Evolutionary conservation across 257 asterid species (phyloP).

Genomic region (Penstemon barbatus): DNA sequence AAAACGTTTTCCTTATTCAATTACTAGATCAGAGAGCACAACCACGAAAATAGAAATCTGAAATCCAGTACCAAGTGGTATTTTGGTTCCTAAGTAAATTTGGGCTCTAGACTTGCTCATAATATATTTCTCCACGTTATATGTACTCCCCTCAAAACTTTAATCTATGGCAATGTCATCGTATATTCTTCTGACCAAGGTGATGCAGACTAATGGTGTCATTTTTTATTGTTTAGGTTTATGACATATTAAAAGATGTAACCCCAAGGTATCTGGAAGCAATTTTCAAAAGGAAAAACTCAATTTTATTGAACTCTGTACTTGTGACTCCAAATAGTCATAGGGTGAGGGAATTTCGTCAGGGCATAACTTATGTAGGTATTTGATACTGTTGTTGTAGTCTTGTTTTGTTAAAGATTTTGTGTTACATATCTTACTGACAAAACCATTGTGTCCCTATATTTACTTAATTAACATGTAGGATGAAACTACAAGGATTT

Average conservation of each 20-base stretch:
- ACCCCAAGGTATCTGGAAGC: constrained; percentile 45
- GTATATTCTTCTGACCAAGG: not conserved
- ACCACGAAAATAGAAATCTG: no score
- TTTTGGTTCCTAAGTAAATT: no score
- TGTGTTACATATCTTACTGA: constrained; percentile 22
- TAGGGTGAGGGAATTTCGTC: constrained; percentile 86
- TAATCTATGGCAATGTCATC: not conserved
- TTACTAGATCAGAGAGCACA: no score
- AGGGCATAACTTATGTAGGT: constrained; percentile 68
- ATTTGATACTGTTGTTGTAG: constrained; percentile 14
- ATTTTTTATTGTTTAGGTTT: constrained; percentile 53
- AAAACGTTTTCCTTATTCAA: no score
- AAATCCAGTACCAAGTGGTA: no score
- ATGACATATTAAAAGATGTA: constrained; percentile 69
- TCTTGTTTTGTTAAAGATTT: constrained; percentile 5
- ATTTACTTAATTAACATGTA: constrained; percentile 35
- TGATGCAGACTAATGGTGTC: constrained; percentile 24
- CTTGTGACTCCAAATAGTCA: constrained; percentile 90
- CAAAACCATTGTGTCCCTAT: constrained; percentile 3
- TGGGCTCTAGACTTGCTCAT: no score
- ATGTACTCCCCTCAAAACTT: no score
- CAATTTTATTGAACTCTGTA: constrained; percentile 63
- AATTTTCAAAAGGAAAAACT: constrained; percentile 49
- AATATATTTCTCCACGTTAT: no score
- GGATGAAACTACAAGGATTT: constrained; percentile 76